Percentiles rank a stretch among this genome's conserved stretches.
These are phyloP conservation scores for Senecio squalidus DNA, from an alignment of 140 eudicot genomes.

Conservation along the genomic window DNA sequence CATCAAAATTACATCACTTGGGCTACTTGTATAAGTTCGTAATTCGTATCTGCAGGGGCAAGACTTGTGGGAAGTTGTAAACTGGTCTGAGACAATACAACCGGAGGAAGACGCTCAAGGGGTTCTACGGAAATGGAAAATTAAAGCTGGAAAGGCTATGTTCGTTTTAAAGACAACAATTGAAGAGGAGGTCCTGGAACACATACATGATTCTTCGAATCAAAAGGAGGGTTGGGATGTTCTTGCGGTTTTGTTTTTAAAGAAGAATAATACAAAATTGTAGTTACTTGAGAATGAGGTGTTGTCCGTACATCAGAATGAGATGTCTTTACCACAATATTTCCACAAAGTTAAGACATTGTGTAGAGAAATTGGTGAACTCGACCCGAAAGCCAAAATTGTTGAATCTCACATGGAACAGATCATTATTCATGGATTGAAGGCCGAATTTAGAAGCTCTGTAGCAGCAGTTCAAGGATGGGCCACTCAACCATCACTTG, in stretches of 20 bases:
- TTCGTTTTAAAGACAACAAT: not conserved
- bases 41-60: not conserved
- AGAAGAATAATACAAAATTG: not conserved
- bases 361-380: not conserved
- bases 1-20: not conserved
- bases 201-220: not conserved
- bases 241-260: not conserved
- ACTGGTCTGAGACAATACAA: not conserved
- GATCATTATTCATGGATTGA: not conserved
- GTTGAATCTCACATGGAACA: not conserved
- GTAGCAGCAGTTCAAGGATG: not conserved
- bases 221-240: not conserved
- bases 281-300: not conserved
- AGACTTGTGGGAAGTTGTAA: not conserved
- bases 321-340: not conserved
- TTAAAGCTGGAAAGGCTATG: too few species aligned
- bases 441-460: not conserved
- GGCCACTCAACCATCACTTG: not conserved
- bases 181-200: not conserved
- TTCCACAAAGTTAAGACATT: not conserved
- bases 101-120: not conserved
- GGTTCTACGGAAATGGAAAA: too few species aligned
- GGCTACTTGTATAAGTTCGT: not conserved
- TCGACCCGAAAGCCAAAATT: not conserved
- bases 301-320: not conserved